Evolutionary conservation across 345 rosid species (phyloP).

Genomic region (Linum tenue): DNA sequence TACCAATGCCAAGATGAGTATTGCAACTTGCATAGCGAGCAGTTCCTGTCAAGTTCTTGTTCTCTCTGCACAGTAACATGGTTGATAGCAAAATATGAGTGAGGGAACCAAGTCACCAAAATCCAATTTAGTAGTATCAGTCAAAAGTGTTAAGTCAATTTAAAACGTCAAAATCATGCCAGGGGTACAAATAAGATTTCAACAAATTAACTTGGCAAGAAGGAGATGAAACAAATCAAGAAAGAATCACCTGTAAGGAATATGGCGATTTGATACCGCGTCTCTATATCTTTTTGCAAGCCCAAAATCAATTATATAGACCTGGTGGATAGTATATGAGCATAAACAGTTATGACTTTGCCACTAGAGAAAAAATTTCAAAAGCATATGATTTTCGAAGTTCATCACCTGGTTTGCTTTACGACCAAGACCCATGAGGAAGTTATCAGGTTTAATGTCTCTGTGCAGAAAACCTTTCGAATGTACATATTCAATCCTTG

Average conservation of each 20-base stretch:
- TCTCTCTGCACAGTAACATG: constrained; percentile 45
- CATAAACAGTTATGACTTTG: background rate
- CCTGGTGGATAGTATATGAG: constrained; percentile 28
- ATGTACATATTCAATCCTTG: constrained; percentile 64
- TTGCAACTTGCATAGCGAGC: constrained; percentile 98
- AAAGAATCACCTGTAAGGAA: constrained; percentile 56
- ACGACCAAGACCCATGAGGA: constrained; percentile 71
- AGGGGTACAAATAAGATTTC: background rate
- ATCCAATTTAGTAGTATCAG: background rate
- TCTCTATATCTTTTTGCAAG: constrained; percentile 84
- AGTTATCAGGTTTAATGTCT: constrained; percentile 77
- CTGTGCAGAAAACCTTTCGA: constrained; percentile 79
- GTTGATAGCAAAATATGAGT: background rate
- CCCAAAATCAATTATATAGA: constrained; percentile 80
- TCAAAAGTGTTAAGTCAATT: background rate
- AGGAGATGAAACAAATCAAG: background rate
- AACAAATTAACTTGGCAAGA: background rate
- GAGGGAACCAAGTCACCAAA: background rate
- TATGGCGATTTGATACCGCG: constrained; percentile 68
- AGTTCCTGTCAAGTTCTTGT: constrained; percentile 91
- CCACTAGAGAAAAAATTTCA: background rate
- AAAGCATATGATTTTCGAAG: background rate
- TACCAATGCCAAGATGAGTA: constrained; percentile 98
- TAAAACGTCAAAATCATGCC: background rate
- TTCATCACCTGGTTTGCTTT: constrained; percentile 59